Evolutionary conservation across 2,329 filamentous ascomycete genomes (phyloP).

Genomic region (Trichoderma brevicompactum): DNA sequence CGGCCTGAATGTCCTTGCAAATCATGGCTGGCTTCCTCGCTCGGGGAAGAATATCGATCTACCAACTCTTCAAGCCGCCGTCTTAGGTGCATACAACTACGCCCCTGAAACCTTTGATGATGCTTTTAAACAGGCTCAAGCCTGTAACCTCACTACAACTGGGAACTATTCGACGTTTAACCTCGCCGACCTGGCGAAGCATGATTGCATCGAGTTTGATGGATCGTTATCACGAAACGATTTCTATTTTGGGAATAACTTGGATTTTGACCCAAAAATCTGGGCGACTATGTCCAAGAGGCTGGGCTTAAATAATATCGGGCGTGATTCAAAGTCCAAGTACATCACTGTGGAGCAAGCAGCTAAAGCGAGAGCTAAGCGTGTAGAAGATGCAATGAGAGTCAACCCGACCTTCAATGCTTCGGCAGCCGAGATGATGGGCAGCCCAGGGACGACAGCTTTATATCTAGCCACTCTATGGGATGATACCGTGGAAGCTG

Average conservation of each 20-base stretch:
- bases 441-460: conserved; percentile 12
- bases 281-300: not conserved
- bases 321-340: conserved; percentile 2
- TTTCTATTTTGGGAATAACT: not conserved
- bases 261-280: conserved; percentile 4
- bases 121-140: not conserved
- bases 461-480: conserved; percentile 3
- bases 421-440: not conserved
- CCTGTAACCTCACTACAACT: conserved; percentile 1
- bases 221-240: conserved; percentile 25
- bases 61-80: not conserved
- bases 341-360: conserved; percentile 16
- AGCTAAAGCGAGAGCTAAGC: conserved; percentile 14
- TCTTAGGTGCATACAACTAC: conserved; percentile 10
- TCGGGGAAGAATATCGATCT: conserved; percentile 19
- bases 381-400: conserved; percentile 12
- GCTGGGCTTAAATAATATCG: not conserved
- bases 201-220: conserved; percentile 21
- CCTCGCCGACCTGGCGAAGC: conserved; percentile 10
- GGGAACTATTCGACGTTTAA: conserved; percentile 16
- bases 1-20: conserved; percentile 27
- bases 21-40: conserved; percentile 26
- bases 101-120: not conserved
- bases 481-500: conserved; percentile 16
- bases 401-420: not conserved